These are phyloP conservation scores for Zizania latifolia DNA, from an alignment of 176 grass and related monocot genomes.

Conservation along the genomic window DNA sequence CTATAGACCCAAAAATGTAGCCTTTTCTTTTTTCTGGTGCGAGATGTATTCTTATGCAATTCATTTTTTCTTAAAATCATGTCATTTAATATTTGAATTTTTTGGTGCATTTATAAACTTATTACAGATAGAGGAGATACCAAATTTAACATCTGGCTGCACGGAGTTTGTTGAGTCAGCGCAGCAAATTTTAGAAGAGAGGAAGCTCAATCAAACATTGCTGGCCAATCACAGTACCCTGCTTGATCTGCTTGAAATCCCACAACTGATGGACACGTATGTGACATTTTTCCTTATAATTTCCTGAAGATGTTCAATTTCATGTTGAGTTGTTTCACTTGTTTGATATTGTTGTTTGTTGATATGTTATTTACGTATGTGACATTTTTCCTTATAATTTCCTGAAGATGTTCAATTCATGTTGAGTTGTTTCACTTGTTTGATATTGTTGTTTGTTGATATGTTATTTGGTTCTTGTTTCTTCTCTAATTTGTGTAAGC, in stretches of 20 bases:
- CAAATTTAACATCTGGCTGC: slow-evolving; percentile 96
- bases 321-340: background rate
- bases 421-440: background rate
- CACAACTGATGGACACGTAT: slow-evolving; percentile 98
- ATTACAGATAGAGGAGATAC: slow-evolving; percentile 94
- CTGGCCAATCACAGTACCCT: slow-evolving; percentile 88
- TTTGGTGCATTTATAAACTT: background rate
- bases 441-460: background rate
- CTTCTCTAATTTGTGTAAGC: background rate
- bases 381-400: slow-evolving; percentile 22
- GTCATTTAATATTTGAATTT: slow-evolving; percentile 26
- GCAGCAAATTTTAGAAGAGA: slow-evolving; percentile 95
- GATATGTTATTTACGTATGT: slow-evolving; percentile 53
- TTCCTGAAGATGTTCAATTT: background rate
- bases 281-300: slow-evolving; percentile 24
- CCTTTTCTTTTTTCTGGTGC: background rate
- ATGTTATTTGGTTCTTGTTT: slow-evolving; percentile 13
- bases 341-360: background rate
- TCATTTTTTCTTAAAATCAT: background rate
- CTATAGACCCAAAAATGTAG: background rate
- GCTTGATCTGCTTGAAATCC: slow-evolving; percentile 97
- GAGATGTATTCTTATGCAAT: background rate
- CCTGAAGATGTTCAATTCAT: background rate
- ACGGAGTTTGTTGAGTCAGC: slow-evolving; percentile 93
- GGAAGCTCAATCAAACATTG: slow-evolving; percentile 95